Evolutionary conservation across 352 stramenopile genomes (phyloP).

Genomic region (Phytophthora sojae): DNA sequence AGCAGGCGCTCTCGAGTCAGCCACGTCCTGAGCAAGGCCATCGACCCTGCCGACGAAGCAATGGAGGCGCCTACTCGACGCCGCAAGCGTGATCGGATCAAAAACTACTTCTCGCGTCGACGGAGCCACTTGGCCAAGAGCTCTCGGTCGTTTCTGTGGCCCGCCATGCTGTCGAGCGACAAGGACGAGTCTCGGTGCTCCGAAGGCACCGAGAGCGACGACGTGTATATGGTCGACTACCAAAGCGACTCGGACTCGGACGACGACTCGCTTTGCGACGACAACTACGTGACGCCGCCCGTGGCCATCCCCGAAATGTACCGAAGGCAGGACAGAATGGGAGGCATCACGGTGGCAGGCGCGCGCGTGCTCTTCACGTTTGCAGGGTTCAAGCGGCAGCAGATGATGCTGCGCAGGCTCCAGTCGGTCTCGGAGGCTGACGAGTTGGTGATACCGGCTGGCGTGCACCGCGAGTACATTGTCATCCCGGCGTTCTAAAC

Average conservation of each 20-base stretch:
- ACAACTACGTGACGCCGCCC: slow-evolving; percentile 45
- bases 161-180: slow-evolving; percentile 21
- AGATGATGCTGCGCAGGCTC: slow-evolving; percentile 49
- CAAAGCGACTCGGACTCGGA: slow-evolving; percentile 35
- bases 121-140: slow-evolving; percentile 6
- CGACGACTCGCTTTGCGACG: slow-evolving; percentile 22
- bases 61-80: slow-evolving; percentile 5
- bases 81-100: slow-evolving; percentile 41
- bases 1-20: slow-evolving; percentile 25
- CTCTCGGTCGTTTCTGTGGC: slow-evolving; percentile 15
- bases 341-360: slow-evolving; percentile 58
- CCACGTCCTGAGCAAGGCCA: slow-evolving; percentile 11
- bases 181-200: slow-evolving; percentile 29
- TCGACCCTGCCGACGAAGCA: slow-evolving; percentile 9
- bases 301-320: slow-evolving; percentile 64
- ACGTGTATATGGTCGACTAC: slow-evolving; percentile 40
- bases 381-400: slow-evolving; percentile 62
- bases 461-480: slow-evolving; percentile 23
- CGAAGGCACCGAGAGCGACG: slow-evolving; percentile 33
- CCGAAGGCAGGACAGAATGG: slow-evolving; percentile 54
- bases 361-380: slow-evolving; percentile 65
- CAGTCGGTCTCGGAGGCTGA: slow-evolving; percentile 45
- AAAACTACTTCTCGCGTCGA: slow-evolving; percentile 26
- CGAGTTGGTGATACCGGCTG: slow-evolving; percentile 1
- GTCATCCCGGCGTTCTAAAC: slow-evolving; percentile 19